Evolutionary conservation across 192 early-diverging fungal species (phyloP), one percentile per base, ranked within the genome.

Genomic region (Allomyces macrogynus): DNA sequence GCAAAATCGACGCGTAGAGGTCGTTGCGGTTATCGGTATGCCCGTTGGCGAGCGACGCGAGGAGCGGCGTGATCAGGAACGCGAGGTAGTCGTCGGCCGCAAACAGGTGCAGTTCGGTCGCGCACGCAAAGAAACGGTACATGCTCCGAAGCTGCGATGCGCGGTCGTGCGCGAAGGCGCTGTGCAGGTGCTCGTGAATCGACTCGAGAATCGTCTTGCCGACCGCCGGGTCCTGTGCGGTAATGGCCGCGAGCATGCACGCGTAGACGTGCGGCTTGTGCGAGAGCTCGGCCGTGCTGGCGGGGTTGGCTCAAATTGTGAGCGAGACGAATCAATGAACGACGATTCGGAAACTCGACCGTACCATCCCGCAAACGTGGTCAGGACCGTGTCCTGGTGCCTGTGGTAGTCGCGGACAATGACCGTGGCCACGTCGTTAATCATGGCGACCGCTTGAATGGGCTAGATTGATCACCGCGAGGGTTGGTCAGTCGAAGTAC

Each of bases 231-330:
- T 14, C 12, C 49, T n/a, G 12, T 16, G 49, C 49, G 49, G 49
- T n/a, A 14, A 57, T 57, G 49, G 49, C 49, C 16, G 49, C 49
- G 3, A 57, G 49, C 49, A 57, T 14, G 20, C 16, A 14, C 20
- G 49, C 49, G 49, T 57, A 57, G 16, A n/a, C 49, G 49, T 57
- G 49, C 49, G 49, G 49, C 49, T 57, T 57, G 49, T 57, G 49
- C 16, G 49, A 14, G 49, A 57, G 49, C 5, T 57, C 49, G 12
- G 49, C 49, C 49, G 49, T 57, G 16, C 49, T 57, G 49, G 3
- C 0, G 49, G 2, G 7, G 32, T 2, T 40, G 4, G 32, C 32
- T 40, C 32, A 40, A 40, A 40, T 40, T 2, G 32, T 40, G 32
- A 40, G 32, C 32, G 32, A 40, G 3, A 8, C 32, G 32, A 7